phyloP scores from a whole-genome alignment of 805 yeast species.

The Jamesozyma hellenica region DNA sequence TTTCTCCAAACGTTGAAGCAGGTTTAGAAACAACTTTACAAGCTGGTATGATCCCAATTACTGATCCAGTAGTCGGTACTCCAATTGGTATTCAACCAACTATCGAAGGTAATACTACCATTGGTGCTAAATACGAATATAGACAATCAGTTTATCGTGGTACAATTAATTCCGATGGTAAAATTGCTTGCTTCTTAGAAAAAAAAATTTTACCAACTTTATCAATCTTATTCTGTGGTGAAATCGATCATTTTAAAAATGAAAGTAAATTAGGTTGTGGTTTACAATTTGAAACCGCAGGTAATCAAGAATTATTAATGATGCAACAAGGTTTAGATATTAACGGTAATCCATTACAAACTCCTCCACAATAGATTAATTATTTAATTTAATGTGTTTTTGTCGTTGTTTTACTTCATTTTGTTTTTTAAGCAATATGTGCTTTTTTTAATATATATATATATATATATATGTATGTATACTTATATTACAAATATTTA shows the following conservation, averaged over 20 bases:
- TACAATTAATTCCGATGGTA: constrained; percentile 83
- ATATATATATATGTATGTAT: not conserved
- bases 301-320: constrained; percentile 84
- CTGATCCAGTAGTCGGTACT: constrained; percentile 64
- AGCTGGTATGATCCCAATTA: constrained; percentile 65
- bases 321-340: constrained; percentile 85
- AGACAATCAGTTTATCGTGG: constrained; percentile 94
- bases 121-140: constrained; percentile 97
- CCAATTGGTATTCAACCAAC: constrained; percentile 78
- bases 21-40: constrained; percentile 81
- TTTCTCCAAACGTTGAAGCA: constrained; percentile 87
- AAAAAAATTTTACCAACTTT: constrained; percentile 88
- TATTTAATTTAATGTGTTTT: not conserved
- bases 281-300: constrained; percentile 90
- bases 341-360: constrained; percentile 78
- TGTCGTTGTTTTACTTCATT: not conserved
- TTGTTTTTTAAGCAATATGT: not conserved
- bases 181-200: constrained; percentile 83
- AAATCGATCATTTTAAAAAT: constrained; percentile 76
- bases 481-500: no score
- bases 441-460: not conserved
- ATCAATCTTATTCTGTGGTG: constrained; percentile 80
- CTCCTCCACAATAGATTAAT: constrained; percentile 41
- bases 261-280: constrained; percentile 85
- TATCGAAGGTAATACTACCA: constrained; percentile 82